Percentiles rank a stretch among this genome's conserved stretches.
Conservation (phyloP, 1,284 basidiomycete genomes). For the Pisolithus thermaeus region DNA sequence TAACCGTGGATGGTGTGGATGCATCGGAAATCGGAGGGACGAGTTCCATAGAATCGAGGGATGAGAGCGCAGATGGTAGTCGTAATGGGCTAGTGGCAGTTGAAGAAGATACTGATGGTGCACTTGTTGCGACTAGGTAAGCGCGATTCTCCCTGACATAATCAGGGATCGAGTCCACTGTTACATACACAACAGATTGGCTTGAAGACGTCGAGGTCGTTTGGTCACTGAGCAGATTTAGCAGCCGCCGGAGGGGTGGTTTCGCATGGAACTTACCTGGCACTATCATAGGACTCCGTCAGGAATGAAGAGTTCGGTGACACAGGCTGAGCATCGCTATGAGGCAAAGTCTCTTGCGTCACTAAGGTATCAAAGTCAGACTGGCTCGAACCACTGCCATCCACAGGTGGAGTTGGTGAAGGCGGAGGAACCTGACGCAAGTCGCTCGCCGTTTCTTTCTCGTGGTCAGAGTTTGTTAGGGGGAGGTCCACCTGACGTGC, state of each 20-base stretch:
- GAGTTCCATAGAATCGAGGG: conserved; percentile 11
- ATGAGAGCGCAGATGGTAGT: conserved; percentile 10
- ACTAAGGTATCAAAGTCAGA: neutral
- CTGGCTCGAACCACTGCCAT: conserved; percentile 16
- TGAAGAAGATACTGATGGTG: conserved; percentile 18
- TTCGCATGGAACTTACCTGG: conserved; percentile 12
- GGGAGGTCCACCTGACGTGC: neutral
- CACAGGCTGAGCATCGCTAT: conserved; percentile 4
- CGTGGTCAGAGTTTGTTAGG: neutral
- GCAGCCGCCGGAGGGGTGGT: no score
- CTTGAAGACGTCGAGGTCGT: conserved; percentile 13
- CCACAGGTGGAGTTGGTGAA: conserved; percentile 27
- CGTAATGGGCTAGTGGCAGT: conserved; percentile 11
- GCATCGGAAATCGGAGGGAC: neutral
- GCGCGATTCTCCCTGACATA: conserved; percentile 28
- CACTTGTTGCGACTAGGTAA: conserved; percentile 26
- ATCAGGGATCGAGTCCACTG: conserved; percentile 26
- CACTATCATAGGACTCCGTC: conserved; percentile 12
- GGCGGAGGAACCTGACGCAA: conserved; percentile 9
- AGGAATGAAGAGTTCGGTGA: conserved; percentile 1
- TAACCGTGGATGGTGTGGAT: neutral
- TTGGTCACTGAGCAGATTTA: conserved; percentile 5
- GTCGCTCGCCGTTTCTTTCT: neutral
- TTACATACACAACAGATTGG: conserved; percentile 24
- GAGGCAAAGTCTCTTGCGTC: neutral